Conservation (phyloP, 2,329 filamentous ascomycete species). For the Fusarium haematococcum region DNA sequence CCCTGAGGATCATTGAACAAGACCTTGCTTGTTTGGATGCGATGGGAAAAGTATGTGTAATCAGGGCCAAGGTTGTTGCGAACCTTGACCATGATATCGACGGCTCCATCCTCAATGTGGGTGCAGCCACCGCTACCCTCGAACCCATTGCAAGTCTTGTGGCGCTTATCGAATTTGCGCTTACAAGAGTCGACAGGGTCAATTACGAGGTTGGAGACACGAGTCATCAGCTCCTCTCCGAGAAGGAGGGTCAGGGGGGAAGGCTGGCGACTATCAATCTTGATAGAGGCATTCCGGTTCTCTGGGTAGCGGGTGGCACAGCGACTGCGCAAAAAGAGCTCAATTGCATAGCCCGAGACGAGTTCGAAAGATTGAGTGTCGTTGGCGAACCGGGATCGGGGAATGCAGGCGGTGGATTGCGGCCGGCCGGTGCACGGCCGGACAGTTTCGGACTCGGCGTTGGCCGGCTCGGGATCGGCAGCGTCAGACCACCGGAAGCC, state of each 20-base stretch:
- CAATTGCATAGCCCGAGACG: conserved; percentile 62
- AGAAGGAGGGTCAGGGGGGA: conserved; percentile 60
- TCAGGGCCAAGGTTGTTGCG: conserved; percentile 63
- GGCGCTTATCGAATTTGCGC: conserved; percentile 54
- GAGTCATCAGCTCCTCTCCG: conserved; percentile 62
- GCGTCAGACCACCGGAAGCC: conserved; percentile 60
- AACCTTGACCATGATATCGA: conserved; percentile 60
- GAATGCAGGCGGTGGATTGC: conserved; percentile 59
- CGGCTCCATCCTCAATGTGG: conserved; percentile 57
- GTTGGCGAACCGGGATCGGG: conserved; percentile 58
- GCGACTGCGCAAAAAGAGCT: conserved; percentile 58
- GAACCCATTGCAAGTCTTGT: conserved; percentile 50
- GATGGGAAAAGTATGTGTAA: conserved; percentile 58
- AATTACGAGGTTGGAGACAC: conserved; percentile 57
- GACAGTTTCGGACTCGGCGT: conserved; percentile 53
- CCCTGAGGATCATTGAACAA: conserved; percentile 59
- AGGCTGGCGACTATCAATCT: conserved; percentile 60
- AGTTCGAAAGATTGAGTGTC: conserved; percentile 41
- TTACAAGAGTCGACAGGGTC: conserved; percentile 55
- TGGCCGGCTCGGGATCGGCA: conserved; percentile 53
- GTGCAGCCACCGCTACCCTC: conserved; percentile 54
- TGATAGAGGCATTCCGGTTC: conserved; percentile 53
- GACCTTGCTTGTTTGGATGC: conserved; percentile 56
- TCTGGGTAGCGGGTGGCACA: conserved; percentile 51
- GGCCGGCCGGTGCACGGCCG: conserved; percentile 56